Evolutionary conservation across 2,329 filamentous ascomycete species (phyloP).

Genomic region (Epichloe glyceriae): DNA sequence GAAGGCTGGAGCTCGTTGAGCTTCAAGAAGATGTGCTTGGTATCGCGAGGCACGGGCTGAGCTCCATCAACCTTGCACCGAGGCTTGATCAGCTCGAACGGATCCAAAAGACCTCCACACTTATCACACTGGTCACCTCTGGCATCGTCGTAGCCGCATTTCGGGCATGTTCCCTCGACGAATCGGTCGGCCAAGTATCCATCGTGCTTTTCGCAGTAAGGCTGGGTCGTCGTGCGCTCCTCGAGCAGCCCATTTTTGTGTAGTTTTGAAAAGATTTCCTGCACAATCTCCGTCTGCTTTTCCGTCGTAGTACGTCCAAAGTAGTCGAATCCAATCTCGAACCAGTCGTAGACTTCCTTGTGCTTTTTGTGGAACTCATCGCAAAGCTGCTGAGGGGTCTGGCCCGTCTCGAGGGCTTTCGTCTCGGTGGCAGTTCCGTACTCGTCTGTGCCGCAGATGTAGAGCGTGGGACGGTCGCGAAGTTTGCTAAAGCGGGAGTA

Average conservation of each 20-base stretch:
- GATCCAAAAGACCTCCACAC: conserved; percentile 60
- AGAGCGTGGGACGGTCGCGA: conserved; percentile 67
- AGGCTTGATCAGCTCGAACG: conserved; percentile 67
- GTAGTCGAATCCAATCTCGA: conserved; percentile 86
- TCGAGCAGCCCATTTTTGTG: conserved; percentile 78
- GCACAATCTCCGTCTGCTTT: conserved; percentile 84
- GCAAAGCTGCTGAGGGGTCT: conserved; percentile 74
- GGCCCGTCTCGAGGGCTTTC: conserved; percentile 78
- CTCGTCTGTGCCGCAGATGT: conserved; percentile 73
- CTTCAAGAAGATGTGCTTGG: conserved; percentile 82
- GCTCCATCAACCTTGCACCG: conserved; percentile 84
- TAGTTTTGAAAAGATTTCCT: conserved; percentile 81
- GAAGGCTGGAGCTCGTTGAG: conserved; percentile 71
- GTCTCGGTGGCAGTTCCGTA: conserved; percentile 95
- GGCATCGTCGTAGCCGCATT: conserved; percentile 59
- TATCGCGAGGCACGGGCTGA: conserved; percentile 64
- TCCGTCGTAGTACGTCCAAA: conserved; percentile 86
- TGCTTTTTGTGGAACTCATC: conserved; percentile 87
- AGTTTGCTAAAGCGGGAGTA: conserved; percentile 73
- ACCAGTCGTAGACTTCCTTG: conserved; percentile 89
- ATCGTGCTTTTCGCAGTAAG: conserved; percentile 70
- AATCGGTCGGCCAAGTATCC: conserved; percentile 78
- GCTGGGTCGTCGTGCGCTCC: conserved; percentile 77
- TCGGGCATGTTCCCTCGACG: conserved; percentile 66
- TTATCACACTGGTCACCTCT: conserved; percentile 64